Percentiles rank a stretch among this genome's conserved stretches.
phyloP scores from a whole-genome alignment of 2,329 filamentous ascomycete species.

The Diaporthe helianthi region DNA sequence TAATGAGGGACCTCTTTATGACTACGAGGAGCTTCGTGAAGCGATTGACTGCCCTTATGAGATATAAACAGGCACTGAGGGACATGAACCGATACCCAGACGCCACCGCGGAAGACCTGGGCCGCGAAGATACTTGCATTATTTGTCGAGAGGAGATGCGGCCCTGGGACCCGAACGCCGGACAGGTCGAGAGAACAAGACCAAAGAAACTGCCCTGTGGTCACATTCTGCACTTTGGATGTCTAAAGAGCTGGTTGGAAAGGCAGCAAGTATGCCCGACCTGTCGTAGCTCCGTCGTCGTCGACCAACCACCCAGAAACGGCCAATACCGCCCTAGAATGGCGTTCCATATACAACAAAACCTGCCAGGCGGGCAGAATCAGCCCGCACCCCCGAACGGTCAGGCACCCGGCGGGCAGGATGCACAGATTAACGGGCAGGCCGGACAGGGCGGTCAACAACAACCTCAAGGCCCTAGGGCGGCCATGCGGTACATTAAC shows the following conservation, averaged over 20 bases:
- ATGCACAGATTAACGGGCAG: conserved; percentile 39
- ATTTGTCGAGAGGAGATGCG: conserved; percentile 97
- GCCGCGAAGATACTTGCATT: conserved; percentile 91
- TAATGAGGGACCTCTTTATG: conserved; percentile 93
- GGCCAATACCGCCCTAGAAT: conserved; percentile 42
- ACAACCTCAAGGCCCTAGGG: conserved; percentile 45
- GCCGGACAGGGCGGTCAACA: conserved; percentile 43
- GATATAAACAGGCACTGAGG: conserved; percentile 88
- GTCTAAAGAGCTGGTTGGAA: conserved; percentile 96
- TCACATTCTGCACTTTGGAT: conserved; percentile 93
- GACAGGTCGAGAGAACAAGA: conserved; percentile 81
- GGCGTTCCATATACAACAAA: conserved; percentile 44
- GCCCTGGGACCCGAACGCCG: conserved; percentile 71
- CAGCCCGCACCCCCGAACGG: conserved; percentile 42
- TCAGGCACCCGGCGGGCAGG: conserved; percentile 38
- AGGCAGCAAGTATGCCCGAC: conserved; percentile 97
- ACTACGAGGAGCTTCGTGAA: conserved; percentile 92
- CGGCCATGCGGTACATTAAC: conserved; percentile 45
- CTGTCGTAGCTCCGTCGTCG: conserved; percentile 83
- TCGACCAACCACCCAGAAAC: conserved; percentile 52
- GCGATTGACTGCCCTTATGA: conserved; percentile 84
- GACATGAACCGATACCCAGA: conserved; percentile 97
- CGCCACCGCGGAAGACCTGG: conserved; percentile 84
- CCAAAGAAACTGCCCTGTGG: conserved; percentile 97
- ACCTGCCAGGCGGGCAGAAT: conserved; percentile 44